A percentile compares a stretch with the other conserved stretches of the same genome.
These are phyloP conservation scores for Trebouxia sp. DNA, from an alignment of 139 green algal species.

Conservation along the genomic window DNA sequence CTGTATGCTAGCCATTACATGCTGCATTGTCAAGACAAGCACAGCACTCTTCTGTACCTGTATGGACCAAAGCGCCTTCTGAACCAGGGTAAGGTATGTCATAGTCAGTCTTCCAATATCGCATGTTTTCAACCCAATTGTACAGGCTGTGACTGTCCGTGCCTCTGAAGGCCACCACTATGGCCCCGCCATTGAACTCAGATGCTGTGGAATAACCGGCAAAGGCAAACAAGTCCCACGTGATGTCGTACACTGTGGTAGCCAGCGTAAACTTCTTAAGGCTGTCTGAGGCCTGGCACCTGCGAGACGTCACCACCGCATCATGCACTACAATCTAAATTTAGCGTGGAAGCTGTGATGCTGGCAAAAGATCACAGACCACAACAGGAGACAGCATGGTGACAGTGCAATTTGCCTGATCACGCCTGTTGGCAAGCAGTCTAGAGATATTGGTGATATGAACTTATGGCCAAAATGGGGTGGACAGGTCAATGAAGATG, in stretches of 20 bases:
- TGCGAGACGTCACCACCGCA: conserved; percentile 2
- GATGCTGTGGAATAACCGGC: conserved; percentile 10
- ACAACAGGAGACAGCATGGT: neutral
- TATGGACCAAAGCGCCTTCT: conserved; percentile 55
- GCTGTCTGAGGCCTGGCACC: neutral
- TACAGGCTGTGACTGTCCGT: conserved; percentile 64
- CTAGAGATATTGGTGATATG: too few relatives aligned
- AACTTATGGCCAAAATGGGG: too few relatives aligned
- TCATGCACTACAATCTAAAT: neutral
- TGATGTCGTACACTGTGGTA: neutral
- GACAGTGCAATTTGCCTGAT: neutral
- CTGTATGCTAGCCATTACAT: too few relatives aligned
- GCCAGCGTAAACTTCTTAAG: neutral
- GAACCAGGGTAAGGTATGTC: conserved; percentile 43
- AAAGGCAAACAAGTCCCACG: conserved; percentile 24
- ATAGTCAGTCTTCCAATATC: conserved; percentile 64
- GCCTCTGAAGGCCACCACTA: conserved; percentile 73
- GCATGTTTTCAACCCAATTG: conserved; percentile 84
- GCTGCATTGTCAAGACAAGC: neutral
- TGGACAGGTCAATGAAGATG: too few relatives aligned
- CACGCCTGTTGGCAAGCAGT: neutral
- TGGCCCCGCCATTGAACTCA: conserved; percentile 32
- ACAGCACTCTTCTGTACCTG: conserved; percentile 38
- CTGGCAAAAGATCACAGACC: neutral
- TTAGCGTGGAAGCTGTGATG: neutral